Evolutionary conservation across 371 early-diverging fungal species (phyloP).

Genomic region (Haplosporangium sp.): DNA sequence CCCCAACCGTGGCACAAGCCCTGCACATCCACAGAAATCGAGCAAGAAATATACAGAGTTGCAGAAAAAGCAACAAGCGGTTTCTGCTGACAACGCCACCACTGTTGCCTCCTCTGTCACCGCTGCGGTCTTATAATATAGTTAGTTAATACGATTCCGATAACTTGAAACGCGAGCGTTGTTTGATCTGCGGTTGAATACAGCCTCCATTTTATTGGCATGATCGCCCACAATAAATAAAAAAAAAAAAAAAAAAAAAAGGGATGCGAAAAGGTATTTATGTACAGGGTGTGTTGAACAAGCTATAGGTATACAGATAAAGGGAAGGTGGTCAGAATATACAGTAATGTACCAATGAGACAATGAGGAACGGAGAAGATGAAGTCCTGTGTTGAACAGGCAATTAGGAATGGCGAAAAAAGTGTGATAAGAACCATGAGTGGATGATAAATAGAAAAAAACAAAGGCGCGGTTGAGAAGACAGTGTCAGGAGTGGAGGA

Average conservation of each 20-base stretch:
- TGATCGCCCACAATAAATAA: neutral
- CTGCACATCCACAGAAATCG: constrained; percentile 5
- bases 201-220: neutral
- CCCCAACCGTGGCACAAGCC: constrained; percentile 1
- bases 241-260: constrained; percentile 1
- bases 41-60: constrained; percentile 6
- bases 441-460: neutral
- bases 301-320: constrained; percentile 36
- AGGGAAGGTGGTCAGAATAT: constrained; percentile 11
- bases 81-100: too few species aligned
- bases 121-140: too few species aligned
- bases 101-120: too few species aligned
- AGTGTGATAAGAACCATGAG: neutral
- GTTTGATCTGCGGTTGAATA: too few species aligned
- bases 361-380: constrained; percentile 1
- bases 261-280: constrained; percentile 1
- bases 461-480: neutral
- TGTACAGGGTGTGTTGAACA: constrained; percentile 54
- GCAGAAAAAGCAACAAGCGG: neutral
- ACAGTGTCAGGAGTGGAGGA: neutral
- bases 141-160: too few species aligned
- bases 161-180: too few species aligned
- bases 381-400: constrained; percentile 53
- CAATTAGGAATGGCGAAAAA: constrained; percentile 3
- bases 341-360: constrained; percentile 22